Percentiles rank a stretch among this genome's conserved stretches.
Evolutionary conservation across 805 yeast species (phyloP).

Genomic region (Saccharomycopsis babjevae): DNA sequence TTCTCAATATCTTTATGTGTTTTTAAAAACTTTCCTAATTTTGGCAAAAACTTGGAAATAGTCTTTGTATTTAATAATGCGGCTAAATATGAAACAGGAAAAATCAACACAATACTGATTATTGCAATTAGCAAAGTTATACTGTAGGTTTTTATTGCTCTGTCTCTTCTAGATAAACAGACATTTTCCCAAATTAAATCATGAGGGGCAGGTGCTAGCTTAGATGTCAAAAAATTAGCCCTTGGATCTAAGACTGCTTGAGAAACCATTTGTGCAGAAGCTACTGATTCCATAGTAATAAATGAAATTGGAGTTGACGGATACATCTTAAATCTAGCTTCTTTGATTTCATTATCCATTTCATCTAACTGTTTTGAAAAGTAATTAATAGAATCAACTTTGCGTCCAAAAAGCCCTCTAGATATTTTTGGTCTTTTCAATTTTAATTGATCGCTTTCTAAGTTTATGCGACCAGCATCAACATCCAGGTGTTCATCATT

Average conservation of each 20-base stretch:
- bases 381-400: conserved; percentile 74
- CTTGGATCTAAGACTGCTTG: conserved; percentile 91
- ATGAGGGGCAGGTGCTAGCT: conserved; percentile 90
- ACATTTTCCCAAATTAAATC: conserved; percentile 91
- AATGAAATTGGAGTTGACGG: conserved; percentile 87
- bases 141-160: conserved; percentile 47
- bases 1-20: conserved; percentile 62
- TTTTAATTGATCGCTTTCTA: conserved; percentile 5
- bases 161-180: conserved; percentile 65
- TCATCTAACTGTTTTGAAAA: conserved; percentile 57
- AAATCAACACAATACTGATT: conserved; percentile 60
- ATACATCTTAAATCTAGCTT: conserved; percentile 58
- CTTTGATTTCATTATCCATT: conserved; percentile 58
- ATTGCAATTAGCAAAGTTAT: conserved; percentile 61
- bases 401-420: conserved; percentile 52
- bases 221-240: conserved; percentile 71
- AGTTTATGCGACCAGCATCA: conserved; percentile 10
- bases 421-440: conserved; percentile 50
- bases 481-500: conserved; percentile 13
- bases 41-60: conserved; percentile 74
- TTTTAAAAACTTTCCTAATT: conserved; percentile 56
- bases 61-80: conserved; percentile 71
- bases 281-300: conserved; percentile 89
- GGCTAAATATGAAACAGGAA: conserved; percentile 80
- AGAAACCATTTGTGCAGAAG: conserved; percentile 93